Evolutionary conservation across 2,329 filamentous ascomycete genomes (phyloP), one percentile per base, ranked within the genome.

Genomic region (Botrytis paeoniae): DNA sequence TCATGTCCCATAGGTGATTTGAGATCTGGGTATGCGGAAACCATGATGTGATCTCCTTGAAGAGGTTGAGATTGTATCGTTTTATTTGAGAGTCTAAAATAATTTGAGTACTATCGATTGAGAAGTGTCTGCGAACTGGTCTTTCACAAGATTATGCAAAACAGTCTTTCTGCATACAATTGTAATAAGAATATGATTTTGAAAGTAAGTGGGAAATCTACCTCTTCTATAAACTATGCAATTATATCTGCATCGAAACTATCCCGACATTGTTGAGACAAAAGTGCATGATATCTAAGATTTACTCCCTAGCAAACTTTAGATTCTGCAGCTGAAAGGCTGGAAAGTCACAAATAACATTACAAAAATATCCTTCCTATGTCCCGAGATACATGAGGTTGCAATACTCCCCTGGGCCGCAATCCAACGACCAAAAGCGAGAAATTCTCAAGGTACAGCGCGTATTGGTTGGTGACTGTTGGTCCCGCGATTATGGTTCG

Each of bases 1-100:
- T 74, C 71, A 72, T 70, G 29, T 18, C 69, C 43, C 3, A 63
- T 39, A 18, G 32, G 64, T 32, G 35, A 66, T 22, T 66, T 54
- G 16, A 65, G 22, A 54, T 54, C 32, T n/a, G 45, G 22, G 25
- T 51, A n/a, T 37, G 43, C 32, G 22, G 43, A 51, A 29, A 9
- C 63, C 32, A 66, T 66, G 32, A 29, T 35, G 4, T 54, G 45
- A 20, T 39, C 32, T 8, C 4, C 2, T 22, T 66, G 16, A 2
- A 37, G 43, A 48, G 29, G 12, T 37, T 16, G 32, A n/a, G 35
- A 37, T 65, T n/a, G 16, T 37, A 6, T 37, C 0, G 35, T n/a
- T 51, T n/a, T 10, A 9, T 29, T n/a, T 37, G 32, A 22, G 16
- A 51, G 32, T 8, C 14, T 51, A 4, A 37, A 37, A 37, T 35